Evolutionary conservation across 768 basidiomycete species (phyloP), one percentile per base, ranked within the genome.

Genomic region (Kwoniella mangroviensis): DNA sequence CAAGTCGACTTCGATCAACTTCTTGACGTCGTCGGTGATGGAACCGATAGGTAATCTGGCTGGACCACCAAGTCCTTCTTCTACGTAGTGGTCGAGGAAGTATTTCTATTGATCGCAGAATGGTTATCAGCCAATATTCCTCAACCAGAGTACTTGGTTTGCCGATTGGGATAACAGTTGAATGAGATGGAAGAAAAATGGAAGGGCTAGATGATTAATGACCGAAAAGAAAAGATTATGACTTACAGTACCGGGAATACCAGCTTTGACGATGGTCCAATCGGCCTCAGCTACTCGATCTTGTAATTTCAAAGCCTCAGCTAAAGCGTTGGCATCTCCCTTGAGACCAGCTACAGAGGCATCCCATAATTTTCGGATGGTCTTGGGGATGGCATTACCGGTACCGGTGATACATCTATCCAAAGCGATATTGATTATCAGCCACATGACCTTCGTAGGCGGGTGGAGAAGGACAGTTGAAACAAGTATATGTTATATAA

Each of bases 371-470:
- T 77, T 79, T 71, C 81, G 78, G 64, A 85, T 82, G n/a, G 82
- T 83, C 71, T 85, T 85, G 51, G 84, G 84, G 73, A 83, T 77
- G 54, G 84, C 63, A 74, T 84, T 84, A 45, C 83, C 84, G 15
- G 82, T 82, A 13, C 84, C 90, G 51, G 88, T 88, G 75, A 92
- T 92, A 61, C 86, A 84, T 0, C 73, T 43, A 13, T 43, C n/a
- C n/a, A n/a, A n/a, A n/a, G n/a, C n/a, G n/a, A n/a, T n/a, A n/a
- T n/a, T n/a, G n/a, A n/a, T n/a, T n/a, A n/a, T n/a, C n/a, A n/a
- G n/a, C n/a, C n/a, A n/a, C n/a, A n/a, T n/a, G n/a, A n/a, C n/a
- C n/a, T n/a, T n/a, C n/a, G n/a, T n/a, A n/a, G n/a, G n/a, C n/a
- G n/a, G n/a, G n/a, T n/a, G n/a, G n/a, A n/a, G n/a, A n/a, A n/a